Evolutionary conservation across 176 grass and related monocot genomes (phyloP), one percentile per base, ranked within the genome.

Genomic region (Tillandsia leiboldiana): DNA sequence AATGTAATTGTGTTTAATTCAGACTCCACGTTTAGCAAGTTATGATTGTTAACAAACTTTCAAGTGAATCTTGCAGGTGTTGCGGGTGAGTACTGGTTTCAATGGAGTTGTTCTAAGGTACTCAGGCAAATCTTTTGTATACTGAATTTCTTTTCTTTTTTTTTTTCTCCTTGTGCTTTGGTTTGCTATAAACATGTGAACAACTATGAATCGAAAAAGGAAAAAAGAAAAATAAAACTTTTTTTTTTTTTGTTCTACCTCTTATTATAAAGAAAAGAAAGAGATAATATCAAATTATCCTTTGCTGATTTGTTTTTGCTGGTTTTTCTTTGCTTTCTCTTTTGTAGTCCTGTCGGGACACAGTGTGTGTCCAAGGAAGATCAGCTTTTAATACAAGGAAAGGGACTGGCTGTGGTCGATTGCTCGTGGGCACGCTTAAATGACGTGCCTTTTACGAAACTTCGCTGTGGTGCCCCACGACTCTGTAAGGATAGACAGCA

Each of bases 391-490:
- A 82, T 96, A 70, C 82, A 92, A 78, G 79, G 77, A 73, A 96
- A 89, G 85, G 93, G 93, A 78, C 77, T 96, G 71, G 93, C 89
- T 50, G 93, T 96, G 42, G 93, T 96, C 63, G 93, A 90, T 73
- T 96, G 89, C 75, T 92, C 93, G n/a, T 96, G 93, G 93, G 93
- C 93, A 73, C 93, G 89, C 61, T 82, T 96, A 63, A 86, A 84
- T 73, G 93, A 97, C 74, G 93, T 97, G 49, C 93, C 93, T 74
- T 97, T 97, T 48, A 79, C 77, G 51, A 97, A 97, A 78, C 89
- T 97, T 58, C 93, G 93, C 7, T 97, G 93, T 67, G 84, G 93
- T 58, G 89, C 93, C 51, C 93, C 93, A 69, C 89, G 93, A 73
- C 86, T 97, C 26, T 85, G 93, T 97, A 90, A 85, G 89, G 7